A percentile compares a stretch with the other conserved stretches of the same genome.
Evolutionary conservation across 2,329 filamentous ascomycete genomes (phyloP).

Genomic region (Fusarium sp.): DNA sequence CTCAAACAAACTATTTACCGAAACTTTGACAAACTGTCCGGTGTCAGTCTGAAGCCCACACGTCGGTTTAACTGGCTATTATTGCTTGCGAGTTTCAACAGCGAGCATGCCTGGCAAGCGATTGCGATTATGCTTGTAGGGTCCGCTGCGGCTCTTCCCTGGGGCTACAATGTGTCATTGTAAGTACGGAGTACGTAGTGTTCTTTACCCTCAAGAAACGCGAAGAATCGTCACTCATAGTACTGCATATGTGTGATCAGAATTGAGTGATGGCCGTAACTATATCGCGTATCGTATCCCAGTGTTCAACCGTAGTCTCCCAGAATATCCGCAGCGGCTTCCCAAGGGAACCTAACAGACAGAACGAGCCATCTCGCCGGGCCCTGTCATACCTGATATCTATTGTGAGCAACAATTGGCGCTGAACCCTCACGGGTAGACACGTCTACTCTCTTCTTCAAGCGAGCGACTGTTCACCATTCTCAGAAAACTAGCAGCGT

Average conservation of each 20-base stretch:
- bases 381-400: slow-evolving; percentile 85
- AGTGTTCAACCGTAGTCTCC: slow-evolving; percentile 85
- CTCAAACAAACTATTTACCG: neutral
- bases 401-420: slow-evolving; percentile 77
- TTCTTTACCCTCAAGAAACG: slow-evolving; percentile 15
- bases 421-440: slow-evolving; percentile 84
- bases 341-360: slow-evolving; percentile 71
- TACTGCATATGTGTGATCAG: no score
- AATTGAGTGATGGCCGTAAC: slow-evolving; percentile 70
- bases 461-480: slow-evolving; percentile 51
- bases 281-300: slow-evolving; percentile 91
- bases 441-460: slow-evolving; percentile 53
- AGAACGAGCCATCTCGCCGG: neutral
- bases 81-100: neutral
- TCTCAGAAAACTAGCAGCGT: neutral
- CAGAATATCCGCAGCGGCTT: slow-evolving; percentile 91
- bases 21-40: neutral
- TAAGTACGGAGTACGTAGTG: no score
- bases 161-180: neutral
- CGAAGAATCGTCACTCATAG: slow-evolving; percentile 71
- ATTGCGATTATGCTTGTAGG: neutral
- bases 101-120: neutral
- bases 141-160: slow-evolving; percentile 3
- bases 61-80: neutral
- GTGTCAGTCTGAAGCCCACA: neutral